Conservation (phyloP, 2,329 filamentous ascomycete genomes). For the Colletotrichum graminicola region DNA sequence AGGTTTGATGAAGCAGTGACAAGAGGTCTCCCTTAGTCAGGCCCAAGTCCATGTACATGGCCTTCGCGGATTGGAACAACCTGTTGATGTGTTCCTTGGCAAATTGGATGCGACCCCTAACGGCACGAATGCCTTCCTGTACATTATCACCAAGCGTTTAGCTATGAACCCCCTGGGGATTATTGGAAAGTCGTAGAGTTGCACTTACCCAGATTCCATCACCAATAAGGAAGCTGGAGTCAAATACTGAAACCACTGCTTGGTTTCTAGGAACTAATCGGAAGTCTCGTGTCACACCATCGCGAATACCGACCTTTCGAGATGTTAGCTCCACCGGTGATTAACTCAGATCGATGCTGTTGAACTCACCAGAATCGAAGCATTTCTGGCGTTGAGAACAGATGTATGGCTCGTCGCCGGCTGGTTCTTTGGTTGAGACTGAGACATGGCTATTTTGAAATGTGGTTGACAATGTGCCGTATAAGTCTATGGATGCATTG, state of each 20-base stretch:
- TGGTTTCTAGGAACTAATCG: slow-evolving; percentile 44
- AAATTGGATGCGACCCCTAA: slow-evolving; percentile 46
- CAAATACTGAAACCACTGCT: slow-evolving; percentile 47
- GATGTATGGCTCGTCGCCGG: slow-evolving; percentile 43
- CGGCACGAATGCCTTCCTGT: slow-evolving; percentile 47
- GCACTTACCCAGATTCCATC: slow-evolving; percentile 47
- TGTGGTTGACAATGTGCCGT: background rate
- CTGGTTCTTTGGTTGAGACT: slow-evolving; percentile 14
- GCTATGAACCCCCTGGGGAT: background rate
- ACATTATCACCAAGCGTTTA: background rate
- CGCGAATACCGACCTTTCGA: slow-evolving; percentile 46
- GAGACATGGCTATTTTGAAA: slow-evolving; percentile 15
- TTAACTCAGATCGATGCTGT: background rate
- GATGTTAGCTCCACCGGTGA: background rate
- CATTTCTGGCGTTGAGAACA: slow-evolving; percentile 46
- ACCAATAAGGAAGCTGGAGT: slow-evolving; percentile 48
- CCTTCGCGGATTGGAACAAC: slow-evolving; percentile 48
- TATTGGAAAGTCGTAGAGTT: too few relatives aligned
- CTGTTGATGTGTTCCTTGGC: slow-evolving; percentile 47
- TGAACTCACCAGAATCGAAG: slow-evolving; percentile 43
- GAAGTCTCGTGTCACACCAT: slow-evolving; percentile 46
- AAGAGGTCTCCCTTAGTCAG: slow-evolving; percentile 46
- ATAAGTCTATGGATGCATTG: background rate
- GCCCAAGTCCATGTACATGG: slow-evolving; percentile 49
- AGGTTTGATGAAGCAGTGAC: slow-evolving; percentile 44